A percentile compares a stretch with the other conserved stretches of the same genome.
Conservation (phyloP, 805 yeast species). For the Spathaspora arborariae region DNA sequence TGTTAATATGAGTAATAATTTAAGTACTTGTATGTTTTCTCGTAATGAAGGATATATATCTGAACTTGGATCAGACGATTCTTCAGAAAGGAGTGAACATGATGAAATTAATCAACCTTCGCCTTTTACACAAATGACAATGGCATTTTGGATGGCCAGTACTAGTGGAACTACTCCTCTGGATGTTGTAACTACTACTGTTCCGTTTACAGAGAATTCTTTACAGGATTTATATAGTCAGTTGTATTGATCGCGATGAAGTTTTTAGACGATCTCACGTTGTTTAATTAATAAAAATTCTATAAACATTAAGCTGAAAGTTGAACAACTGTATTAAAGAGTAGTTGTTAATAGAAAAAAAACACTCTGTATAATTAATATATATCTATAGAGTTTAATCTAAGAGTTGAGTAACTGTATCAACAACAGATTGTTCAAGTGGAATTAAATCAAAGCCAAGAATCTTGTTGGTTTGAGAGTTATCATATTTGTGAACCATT, state of each 20-base stretch:
- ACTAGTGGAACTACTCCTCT: constrained; percentile 8
- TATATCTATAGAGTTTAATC: too few relatives aligned
- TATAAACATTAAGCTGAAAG: too few relatives aligned
- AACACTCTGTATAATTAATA: too few relatives aligned
- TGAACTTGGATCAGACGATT: constrained; percentile 4
- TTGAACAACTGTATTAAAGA: too few relatives aligned
- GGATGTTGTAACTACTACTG: not conserved
- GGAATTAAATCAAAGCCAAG: too few relatives aligned
- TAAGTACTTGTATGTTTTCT: not conserved
- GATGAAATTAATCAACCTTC: constrained; percentile 5
- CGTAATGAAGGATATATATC: constrained; percentile 5
- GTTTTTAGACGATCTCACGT: too few relatives aligned
- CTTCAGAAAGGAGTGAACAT: constrained; percentile 1
- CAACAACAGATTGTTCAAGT: too few relatives aligned
- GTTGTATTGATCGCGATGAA: not conserved
- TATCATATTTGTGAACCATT: not conserved
- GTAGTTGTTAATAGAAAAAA: too few relatives aligned
- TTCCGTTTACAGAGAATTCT: not conserved
- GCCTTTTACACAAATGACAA: constrained; percentile 18
- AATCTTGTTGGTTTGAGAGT: too few relatives aligned
- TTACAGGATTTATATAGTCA: not conserved
- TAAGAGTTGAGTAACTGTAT: too few relatives aligned
- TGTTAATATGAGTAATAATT: not conserved
- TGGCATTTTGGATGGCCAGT: constrained; percentile 13
- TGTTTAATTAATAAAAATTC: too few relatives aligned